phyloP scores from a whole-genome alignment of 169 alveolate genomes.

The Eimeria praecox region DNA sequence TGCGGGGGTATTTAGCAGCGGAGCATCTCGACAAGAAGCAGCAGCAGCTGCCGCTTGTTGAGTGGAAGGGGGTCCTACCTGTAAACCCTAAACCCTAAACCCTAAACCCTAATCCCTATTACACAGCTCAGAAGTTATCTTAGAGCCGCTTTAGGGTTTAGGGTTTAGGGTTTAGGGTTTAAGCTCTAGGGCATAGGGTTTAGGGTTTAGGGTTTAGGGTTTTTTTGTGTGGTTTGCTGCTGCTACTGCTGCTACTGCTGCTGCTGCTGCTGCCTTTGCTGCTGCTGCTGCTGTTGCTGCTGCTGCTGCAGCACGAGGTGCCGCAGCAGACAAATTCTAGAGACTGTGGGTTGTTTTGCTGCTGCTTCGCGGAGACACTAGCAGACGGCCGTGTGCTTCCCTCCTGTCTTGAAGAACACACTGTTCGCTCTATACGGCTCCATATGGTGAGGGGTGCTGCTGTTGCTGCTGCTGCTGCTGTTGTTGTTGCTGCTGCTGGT shows the following conservation, averaged over 20 bases:
- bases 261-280: slow-evolving; percentile 34
- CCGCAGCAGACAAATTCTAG: slow-evolving; percentile 61
- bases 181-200: not conserved
- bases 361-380: slow-evolving; percentile 66
- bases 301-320: slow-evolving; percentile 55
- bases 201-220: not conserved
- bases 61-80: slow-evolving; percentile 26
- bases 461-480: slow-evolving; percentile 42
- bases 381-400: slow-evolving; percentile 30
- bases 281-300: not conserved
- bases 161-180: not conserved
- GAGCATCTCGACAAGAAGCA: slow-evolving; percentile 56
- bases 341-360: slow-evolving; percentile 76
- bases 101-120: not conserved
- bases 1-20: slow-evolving; percentile 24
- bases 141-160: not conserved
- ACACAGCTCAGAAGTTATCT: not conserved
- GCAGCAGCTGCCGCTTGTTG: not conserved
- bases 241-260: not conserved
- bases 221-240: not conserved
- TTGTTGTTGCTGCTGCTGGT: not conserved
- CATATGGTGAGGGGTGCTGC: slow-evolving; percentile 35
- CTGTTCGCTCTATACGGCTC: not conserved
- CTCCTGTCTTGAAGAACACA: not conserved
- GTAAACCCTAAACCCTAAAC: slow-evolving; percentile 47